A percentile compares a stretch with the other conserved stretches of the same genome.
These are phyloP conservation scores for Epipyxis sp. DNA, from an alignment of 108 stramenopile species.

Conservation along the genomic window DNA sequence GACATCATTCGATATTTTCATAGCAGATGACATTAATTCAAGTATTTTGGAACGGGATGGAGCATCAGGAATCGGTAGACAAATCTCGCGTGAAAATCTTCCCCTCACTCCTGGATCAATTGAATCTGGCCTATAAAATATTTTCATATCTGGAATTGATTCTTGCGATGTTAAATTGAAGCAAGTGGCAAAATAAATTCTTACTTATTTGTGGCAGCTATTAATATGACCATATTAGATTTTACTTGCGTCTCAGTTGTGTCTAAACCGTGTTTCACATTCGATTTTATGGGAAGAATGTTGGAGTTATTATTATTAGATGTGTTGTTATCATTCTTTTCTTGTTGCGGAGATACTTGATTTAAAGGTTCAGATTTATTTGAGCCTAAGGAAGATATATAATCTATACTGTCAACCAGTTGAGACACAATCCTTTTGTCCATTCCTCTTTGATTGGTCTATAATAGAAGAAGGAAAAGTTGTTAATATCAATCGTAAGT, in stretches of 20 bases:
- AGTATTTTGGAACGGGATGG: conserved; percentile 78
- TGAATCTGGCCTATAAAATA: conserved; percentile 75
- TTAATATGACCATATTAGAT: conserved; percentile 74
- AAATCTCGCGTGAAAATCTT: conserved; percentile 93
- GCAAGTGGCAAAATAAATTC: conserved; percentile 6
- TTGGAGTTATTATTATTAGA: no score
- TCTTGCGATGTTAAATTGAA: no score
- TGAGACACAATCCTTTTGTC: conserved; percentile 96
- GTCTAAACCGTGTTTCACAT: no score
- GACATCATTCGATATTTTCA: conserved; percentile 77
- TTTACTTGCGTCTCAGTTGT: neutral
- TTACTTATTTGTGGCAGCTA: conserved; percentile 85
- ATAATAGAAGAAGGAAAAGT: no score
- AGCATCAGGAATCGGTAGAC: conserved; percentile 91
- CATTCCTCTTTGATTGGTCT: conserved; percentile 67
- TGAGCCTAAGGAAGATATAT: conserved; percentile 21
- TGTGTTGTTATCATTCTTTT: conserved; percentile 11
- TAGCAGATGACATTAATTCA: conserved; percentile 69
- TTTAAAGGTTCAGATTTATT: neutral
- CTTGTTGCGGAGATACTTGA: neutral
- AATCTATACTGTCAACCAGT: conserved; percentile 88
- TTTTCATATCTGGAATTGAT: no score
- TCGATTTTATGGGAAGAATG: no score
- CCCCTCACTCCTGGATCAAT: conserved; percentile 92
- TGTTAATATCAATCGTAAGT: no score